phyloP scores from a whole-genome alignment of 1,139 yeast species.

The Blastobotrys elegans region DNA sequence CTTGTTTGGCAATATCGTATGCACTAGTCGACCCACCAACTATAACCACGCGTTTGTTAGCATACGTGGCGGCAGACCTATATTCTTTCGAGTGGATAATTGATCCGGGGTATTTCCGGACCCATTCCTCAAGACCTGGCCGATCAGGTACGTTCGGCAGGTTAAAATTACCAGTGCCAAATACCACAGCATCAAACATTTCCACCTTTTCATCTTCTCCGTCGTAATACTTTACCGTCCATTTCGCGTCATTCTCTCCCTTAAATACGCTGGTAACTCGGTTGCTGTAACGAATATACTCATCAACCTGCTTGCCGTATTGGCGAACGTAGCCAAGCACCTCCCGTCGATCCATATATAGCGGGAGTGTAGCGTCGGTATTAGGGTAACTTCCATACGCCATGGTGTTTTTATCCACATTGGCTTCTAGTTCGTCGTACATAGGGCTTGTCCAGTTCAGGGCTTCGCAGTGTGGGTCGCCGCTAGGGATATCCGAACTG shows the following conservation, averaged over 20 bases:
- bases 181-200: slow-evolving; percentile 48
- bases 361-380: slow-evolving; percentile 37
- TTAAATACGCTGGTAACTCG: slow-evolving; percentile 34
- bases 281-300: slow-evolving; percentile 36
- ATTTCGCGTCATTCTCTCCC: slow-evolving; percentile 29
- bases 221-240: slow-evolving; percentile 36
- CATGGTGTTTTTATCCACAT: slow-evolving; percentile 57
- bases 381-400: slow-evolving; percentile 48
- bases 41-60: slow-evolving; percentile 43
- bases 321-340: slow-evolving; percentile 45
- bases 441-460: slow-evolving; percentile 37
- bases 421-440: slow-evolving; percentile 53
- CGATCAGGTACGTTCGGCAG: slow-evolving; percentile 52
- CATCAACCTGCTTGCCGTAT: slow-evolving; percentile 42
- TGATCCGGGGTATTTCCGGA: slow-evolving; percentile 41
- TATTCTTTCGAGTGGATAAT: slow-evolving; percentile 58
- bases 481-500: slow-evolving; percentile 19
- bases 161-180: slow-evolving; percentile 56
- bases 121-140: slow-evolving; percentile 51
- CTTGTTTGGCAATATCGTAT: slow-evolving; percentile 52
- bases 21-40: slow-evolving; percentile 65
- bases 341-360: slow-evolving; percentile 48
- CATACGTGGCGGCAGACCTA: slow-evolving; percentile 41
- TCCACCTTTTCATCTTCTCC: slow-evolving; percentile 20
- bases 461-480: slow-evolving; percentile 22